phyloP scores from a whole-genome alignment of 2,329 filamentous ascomycete species.

The Xylaria sp. region DNA sequence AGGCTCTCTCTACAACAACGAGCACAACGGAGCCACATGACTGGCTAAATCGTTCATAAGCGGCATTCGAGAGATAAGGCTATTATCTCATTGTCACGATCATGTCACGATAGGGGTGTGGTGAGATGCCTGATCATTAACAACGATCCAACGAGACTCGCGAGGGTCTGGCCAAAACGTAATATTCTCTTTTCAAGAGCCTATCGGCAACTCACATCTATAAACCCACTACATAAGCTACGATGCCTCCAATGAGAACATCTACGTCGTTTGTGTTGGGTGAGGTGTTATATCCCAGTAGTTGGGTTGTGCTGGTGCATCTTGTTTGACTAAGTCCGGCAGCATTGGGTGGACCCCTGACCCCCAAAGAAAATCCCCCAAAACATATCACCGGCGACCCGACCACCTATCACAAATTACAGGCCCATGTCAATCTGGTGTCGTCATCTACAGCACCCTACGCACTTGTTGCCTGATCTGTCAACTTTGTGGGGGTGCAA shows the following conservation, averaged over 20 bases:
- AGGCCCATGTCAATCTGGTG: background rate
- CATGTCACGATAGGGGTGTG: background rate
- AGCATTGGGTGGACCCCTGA: background rate
- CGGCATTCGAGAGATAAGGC: background rate
- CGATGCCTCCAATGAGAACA: background rate
- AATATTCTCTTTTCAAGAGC: background rate
- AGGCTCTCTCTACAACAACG: background rate
- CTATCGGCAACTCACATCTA: background rate
- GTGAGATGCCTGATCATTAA: background rate
- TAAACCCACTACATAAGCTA: background rate
- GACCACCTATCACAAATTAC: conserved; percentile 2
- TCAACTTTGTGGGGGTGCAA: background rate
- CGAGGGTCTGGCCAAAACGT: background rate
- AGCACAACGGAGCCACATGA: background rate
- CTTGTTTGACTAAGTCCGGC: background rate
- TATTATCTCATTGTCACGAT: background rate
- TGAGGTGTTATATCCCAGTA: background rate
- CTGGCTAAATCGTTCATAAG: background rate
- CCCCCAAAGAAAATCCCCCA: background rate
- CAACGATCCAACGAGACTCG: background rate
- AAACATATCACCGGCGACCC: conserved; percentile 9
- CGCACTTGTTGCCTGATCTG: background rate
- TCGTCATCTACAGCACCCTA: background rate
- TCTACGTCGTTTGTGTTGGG: background rate
- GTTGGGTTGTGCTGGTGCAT: conserved; percentile 2